Base-by-base conservation (phyloP, 257 asterid species). In the Cynanchum wilfordii region DNA sequence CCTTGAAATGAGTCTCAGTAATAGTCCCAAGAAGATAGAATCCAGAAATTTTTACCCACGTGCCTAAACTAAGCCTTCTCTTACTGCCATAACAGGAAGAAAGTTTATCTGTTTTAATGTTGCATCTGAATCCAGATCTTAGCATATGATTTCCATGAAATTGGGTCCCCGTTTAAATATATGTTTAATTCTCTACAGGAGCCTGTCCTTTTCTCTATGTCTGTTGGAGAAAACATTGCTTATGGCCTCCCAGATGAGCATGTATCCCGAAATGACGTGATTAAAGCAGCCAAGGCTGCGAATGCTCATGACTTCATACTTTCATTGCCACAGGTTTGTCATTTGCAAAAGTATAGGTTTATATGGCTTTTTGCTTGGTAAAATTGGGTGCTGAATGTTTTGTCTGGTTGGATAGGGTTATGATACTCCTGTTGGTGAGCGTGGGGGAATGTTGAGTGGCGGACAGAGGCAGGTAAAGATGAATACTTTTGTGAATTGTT, bases 271-370 rank as follows among this genome's bases (percentile, higher is more conserved):
- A 94, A 91, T 57, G 99, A 94, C 19, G 87, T 94, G 71, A 87
- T 91, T 79, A 82, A 91, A 82, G 99, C 99, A 69, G 99, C 99
- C 74, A 94, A 87, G 87, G 99, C 97, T 71, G 99, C 99, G 70
- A 91, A 94, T 84, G 97, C 99, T 70, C 99, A 94, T 68, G 98
- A 94, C 64, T 94, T 94, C 75, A 91, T 94, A 75, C 88, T 89
- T 77, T 79, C 99, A 4, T 72, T 94, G 86, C 99, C 99, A 22
- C 97, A 91, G 96, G 98, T 89, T 72, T 78, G 80, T 71, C 75
- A 69, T 69, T 68, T 77, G 30, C 24, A 66, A 65, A 74, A 52
- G 71, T 50, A 75, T 38, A 38, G 30, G 56, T 38, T 51, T 27
- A 29, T 68, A 27, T 68, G 10, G 64, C 62, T 74, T 75, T 71